Base-by-base conservation (phyloP, 106 monocot species). In the Allium sativum region DNA sequence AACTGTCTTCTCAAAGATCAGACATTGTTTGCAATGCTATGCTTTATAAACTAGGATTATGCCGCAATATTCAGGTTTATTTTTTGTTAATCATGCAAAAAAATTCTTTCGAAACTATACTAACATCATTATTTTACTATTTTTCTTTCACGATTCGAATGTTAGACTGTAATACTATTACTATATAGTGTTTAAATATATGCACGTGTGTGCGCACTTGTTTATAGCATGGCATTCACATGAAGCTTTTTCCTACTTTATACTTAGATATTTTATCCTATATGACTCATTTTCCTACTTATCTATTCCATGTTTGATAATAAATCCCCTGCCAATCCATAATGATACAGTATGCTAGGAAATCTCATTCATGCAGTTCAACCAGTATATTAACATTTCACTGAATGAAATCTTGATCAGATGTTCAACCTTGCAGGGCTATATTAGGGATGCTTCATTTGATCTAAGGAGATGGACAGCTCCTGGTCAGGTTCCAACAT, bases 401-500 rank as follows among this genome's bases (percentile, higher is more conserved):
- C 43, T 60, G 17, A 18, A 18, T 44, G 60, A 3, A 22, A 22
- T 22, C 3, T 22, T 22, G 22, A 22, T 22, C 43, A 17, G 18
- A 60, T 60, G 17, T 42, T 11, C 10, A 60, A 46, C 22, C 66
- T 59, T 0, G 48, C 71, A 95, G 95, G 77, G 79, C 46, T 98
- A 98, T 48, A 81, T 98, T 52, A 87, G 88, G 58, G 91, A 88
- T 83, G 84, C 79, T 67, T 66, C 92, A 61, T 98, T 98, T 75
- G 96, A 98, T 53, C 91, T 88, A 11, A 75, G 82, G 10, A 72
- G 88, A 21, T 98, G 96, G 96, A 57, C 81, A 63, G 96, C 88
- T 19, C 91, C 96, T 13, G 96, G 91, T 45, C 96, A 92, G 56
- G 10, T 73, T 19, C 61, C 80, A n/a, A n/a, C n/a, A n/a, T n/a